Conservation (phyloP, 23 red algal species). For the Gracilariopsis chorda region DNA sequence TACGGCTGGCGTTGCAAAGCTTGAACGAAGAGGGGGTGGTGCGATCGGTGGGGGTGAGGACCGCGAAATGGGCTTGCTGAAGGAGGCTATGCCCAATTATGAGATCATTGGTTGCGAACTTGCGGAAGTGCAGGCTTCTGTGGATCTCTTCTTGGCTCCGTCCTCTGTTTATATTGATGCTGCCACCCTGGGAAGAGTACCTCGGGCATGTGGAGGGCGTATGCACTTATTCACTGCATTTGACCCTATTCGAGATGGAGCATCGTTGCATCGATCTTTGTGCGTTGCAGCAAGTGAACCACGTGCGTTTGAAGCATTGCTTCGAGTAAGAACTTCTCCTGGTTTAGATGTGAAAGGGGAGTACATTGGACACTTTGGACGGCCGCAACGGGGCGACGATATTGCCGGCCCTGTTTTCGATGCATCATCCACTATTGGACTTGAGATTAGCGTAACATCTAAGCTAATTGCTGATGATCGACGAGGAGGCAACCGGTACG, state of each 20-base stretch:
- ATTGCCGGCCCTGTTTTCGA: slow-evolving; percentile 85
- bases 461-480: slow-evolving; percentile 46
- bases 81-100: slow-evolving; percentile 75
- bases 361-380: slow-evolving; percentile 75
- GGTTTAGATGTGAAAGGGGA: slow-evolving; percentile 75
- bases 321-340: slow-evolving; percentile 78
- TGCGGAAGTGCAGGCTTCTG: slow-evolving; percentile 70
- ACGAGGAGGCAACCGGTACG: background rate
- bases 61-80: slow-evolving; percentile 80
- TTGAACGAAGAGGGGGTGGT: slow-evolving; percentile 69
- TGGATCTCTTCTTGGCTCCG: slow-evolving; percentile 89
- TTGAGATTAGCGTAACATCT: slow-evolving; percentile 65
- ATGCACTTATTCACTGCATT: slow-evolving; percentile 70
- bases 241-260: slow-evolving; percentile 65
- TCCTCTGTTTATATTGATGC: slow-evolving; percentile 86
- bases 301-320: slow-evolving; percentile 87
- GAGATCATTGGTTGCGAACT: slow-evolving; percentile 81
- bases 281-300: slow-evolving; percentile 54
- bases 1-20: slow-evolving; percentile 57
- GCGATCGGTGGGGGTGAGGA: slow-evolving; percentile 79
- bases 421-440: slow-evolving; percentile 53
- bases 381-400: slow-evolving; percentile 82
- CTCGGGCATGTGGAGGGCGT: slow-evolving; percentile 82
- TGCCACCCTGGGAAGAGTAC: slow-evolving; percentile 67
- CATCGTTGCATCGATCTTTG: slow-evolving; percentile 61